Conservation (phyloP, 2,329 filamentous ascomycete genomes). For the Ustulina deusta region DNA sequence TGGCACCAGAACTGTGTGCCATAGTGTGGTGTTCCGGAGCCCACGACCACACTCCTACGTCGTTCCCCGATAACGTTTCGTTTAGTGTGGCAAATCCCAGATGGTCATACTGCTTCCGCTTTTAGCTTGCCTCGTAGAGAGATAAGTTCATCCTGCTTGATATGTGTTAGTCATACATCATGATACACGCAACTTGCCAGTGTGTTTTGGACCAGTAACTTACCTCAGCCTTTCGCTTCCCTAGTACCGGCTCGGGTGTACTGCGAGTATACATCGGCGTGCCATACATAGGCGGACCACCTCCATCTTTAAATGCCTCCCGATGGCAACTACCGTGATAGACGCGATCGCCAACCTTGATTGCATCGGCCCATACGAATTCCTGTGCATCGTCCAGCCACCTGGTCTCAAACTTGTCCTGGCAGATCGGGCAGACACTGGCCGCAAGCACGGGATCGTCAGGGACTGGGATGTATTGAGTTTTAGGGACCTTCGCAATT, state of each 20-base stretch:
- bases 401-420: slow-evolving; percentile 91
- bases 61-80: slow-evolving; percentile 2
- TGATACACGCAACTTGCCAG: neutral
- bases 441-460: slow-evolving; percentile 80
- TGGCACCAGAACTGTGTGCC: slow-evolving; percentile 1
- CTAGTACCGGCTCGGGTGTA: slow-evolving; percentile 74
- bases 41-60: neutral
- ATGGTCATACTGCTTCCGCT: slow-evolving; percentile 44
- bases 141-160: slow-evolving; percentile 51
- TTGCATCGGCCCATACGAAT: slow-evolving; percentile 95
- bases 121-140: slow-evolving; percentile 49
- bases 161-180: slow-evolving; percentile 41
- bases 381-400: slow-evolving; percentile 95
- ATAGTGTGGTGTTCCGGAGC: neutral
- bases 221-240: slow-evolving; percentile 81
- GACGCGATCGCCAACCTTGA: slow-evolving; percentile 80
- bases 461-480: slow-evolving; percentile 85
- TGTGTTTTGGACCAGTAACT: slow-evolving; percentile 45
- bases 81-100: slow-evolving; percentile 14
- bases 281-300: slow-evolving; percentile 43
- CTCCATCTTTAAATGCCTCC: slow-evolving; percentile 78
- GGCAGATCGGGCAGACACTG: slow-evolving; percentile 90
- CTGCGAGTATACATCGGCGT: slow-evolving; percentile 56
- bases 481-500: slow-evolving; percentile 63
- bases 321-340: slow-evolving; percentile 92